Conservation (phyloP, 2,329 filamentous ascomycete genomes). For the Metarhizium robertsii region DNA sequence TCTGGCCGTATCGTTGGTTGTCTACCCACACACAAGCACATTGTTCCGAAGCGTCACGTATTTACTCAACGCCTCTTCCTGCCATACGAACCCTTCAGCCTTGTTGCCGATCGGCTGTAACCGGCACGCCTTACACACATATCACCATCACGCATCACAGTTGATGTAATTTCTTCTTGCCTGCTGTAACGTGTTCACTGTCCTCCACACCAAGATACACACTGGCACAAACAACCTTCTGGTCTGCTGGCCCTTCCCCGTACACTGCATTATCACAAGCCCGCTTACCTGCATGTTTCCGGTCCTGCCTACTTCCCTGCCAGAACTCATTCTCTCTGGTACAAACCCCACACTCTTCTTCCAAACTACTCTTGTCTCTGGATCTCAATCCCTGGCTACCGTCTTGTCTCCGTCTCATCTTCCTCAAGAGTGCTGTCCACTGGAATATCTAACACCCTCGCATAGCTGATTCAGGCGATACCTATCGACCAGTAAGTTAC, state of each 20-base stretch:
- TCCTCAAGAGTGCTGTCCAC: conserved; percentile 5
- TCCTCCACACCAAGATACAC: not conserved
- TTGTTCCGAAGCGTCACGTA: not conserved
- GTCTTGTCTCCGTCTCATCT: conserved; percentile 1
- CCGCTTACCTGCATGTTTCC: conserved; percentile 7
- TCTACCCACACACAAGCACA: not conserved
- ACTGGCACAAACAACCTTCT: not conserved
- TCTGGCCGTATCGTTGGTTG: not conserved
- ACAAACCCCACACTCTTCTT: conserved; percentile 15
- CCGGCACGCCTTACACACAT: not conserved
- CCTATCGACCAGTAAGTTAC: conserved; percentile 49
- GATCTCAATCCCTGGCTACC: not conserved
- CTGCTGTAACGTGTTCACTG: not conserved
- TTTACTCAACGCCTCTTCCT: not conserved
- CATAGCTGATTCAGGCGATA: conserved; percentile 51
- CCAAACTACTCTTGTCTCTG: conserved; percentile 6
- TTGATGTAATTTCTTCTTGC: not conserved
- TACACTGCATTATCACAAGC: conserved; percentile 7
- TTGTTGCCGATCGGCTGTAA: not conserved
- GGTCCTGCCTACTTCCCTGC: not conserved
- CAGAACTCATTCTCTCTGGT: conserved; percentile 9
- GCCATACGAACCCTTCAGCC: not conserved
- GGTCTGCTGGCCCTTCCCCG: conserved; percentile 2
- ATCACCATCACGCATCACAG: not conserved
- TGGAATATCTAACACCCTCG: conserved; percentile 30